These are phyloP conservation scores for Venturia carpophila DNA, from an alignment of 2,329 filamentous ascomycete species.

Conservation along the genomic window DNA sequence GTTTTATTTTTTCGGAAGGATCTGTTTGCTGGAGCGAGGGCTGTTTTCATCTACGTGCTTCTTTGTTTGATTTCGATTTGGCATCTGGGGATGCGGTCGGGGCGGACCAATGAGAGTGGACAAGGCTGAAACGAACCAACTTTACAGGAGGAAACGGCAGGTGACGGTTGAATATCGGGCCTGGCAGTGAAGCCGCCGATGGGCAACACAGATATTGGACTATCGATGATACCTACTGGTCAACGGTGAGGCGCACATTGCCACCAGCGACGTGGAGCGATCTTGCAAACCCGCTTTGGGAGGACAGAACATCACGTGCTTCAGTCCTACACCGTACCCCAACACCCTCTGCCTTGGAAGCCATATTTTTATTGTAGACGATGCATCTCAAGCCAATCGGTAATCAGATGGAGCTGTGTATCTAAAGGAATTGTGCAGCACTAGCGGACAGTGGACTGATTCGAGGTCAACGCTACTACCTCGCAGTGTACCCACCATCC, in stretches of 20 bases:
- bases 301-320: no score
- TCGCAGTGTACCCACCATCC: conserved; percentile 18
- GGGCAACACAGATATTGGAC: not conserved
- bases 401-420: no score
- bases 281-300: no score
- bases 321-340: no score
- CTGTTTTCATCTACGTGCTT: conserved; percentile 2
- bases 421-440: no score
- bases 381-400: no score
- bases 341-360: no score
- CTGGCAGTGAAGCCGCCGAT: not conserved
- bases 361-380: no score
- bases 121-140: not conserved
- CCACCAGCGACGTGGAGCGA: no score
- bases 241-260: not conserved
- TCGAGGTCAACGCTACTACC: not conserved
- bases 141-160: not conserved
- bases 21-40: not conserved
- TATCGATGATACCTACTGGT: not conserved
- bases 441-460: no score
- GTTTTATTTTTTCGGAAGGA: not conserved
- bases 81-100: not conserved
- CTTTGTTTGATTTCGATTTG: not conserved
- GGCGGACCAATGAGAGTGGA: not conserved
- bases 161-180: not conserved